Evolutionary conservation across 257 asterid genomes (phyloP), one percentile per base, ranked within the genome.

Genomic region (Solanum pinnatisectum): DNA sequence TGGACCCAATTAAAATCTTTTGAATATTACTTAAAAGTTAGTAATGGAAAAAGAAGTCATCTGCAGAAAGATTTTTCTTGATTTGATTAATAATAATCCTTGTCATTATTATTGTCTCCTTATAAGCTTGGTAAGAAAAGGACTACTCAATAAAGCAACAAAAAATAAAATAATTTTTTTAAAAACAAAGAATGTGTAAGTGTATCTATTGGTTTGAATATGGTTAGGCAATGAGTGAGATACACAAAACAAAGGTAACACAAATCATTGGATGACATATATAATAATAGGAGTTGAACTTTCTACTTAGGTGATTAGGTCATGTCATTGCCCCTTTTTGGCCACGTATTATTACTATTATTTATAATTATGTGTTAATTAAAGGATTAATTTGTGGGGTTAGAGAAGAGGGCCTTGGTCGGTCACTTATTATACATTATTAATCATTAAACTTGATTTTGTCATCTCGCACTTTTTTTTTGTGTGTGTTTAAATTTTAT

Each of bases 231-330:
- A 89, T 88, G 83, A 88, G 52, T 85, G 91, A 82, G 89, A 78
- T 25, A 86, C 89, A 92, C 68, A 86, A 88, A 40, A 90, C 68
- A 87, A 90, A 89, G 85, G 86, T 76, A 86, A 91, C 92, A 89
- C 92, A 93, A 94, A 94, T 93, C 91, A 94, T 93, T 91, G 94
- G 93, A 73, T 88, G 92, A 83, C 87, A 94, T 89, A 84, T 56
- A 93, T 70, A 71, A 91, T 91, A 91, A 91, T 91, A 89, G 91
- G 73, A 84, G 94, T 91, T 92, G 93, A 92, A 89, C 85, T 91
- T 92, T 90, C 88, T 84, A 91, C 88, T 89, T 88, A 49, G 88
- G 88, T 90, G 91, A 92, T 89, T 88, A 88, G 89, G 87, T 91
- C 92, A 93, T 81, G 77, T 81, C 87, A 46, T 46, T 49, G 70